Conservation (phyloP, 2,329 filamentous ascomycete species). For the Talaromyces amestolkiae region DNA sequence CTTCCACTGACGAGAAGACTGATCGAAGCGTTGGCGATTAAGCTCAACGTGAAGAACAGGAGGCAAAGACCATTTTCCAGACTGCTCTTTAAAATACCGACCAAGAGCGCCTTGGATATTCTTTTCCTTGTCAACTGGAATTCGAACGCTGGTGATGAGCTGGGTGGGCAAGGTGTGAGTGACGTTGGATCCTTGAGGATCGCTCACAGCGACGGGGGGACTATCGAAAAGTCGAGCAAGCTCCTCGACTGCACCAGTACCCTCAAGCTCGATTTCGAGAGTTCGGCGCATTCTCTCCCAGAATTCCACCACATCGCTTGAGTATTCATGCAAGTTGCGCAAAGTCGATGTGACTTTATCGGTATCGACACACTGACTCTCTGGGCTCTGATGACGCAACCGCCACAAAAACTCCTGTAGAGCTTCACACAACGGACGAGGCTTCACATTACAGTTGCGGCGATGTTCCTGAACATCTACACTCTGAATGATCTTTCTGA, state of each 20-base stretch:
- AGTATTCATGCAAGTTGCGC: slow-evolving; percentile 43
- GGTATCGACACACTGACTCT: slow-evolving; percentile 41
- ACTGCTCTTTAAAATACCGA: slow-evolving; percentile 32
- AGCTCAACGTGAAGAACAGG: slow-evolving; percentile 56
- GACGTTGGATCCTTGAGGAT: slow-evolving; percentile 25
- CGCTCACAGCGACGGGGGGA: slow-evolving; percentile 29
- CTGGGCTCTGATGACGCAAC: slow-evolving; percentile 46
- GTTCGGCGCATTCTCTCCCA: slow-evolving; percentile 55
- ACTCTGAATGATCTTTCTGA: slow-evolving; percentile 55
- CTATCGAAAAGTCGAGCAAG: slow-evolving; percentile 51
- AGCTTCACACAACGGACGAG: slow-evolving; percentile 52
- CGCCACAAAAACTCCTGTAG: slow-evolving; percentile 54
- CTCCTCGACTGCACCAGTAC: slow-evolving; percentile 41
- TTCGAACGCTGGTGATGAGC: slow-evolving; percentile 39
- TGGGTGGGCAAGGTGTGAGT: slow-evolving; percentile 37
- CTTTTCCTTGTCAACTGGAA: slow-evolving; percentile 39
- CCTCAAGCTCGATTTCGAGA: slow-evolving; percentile 52
- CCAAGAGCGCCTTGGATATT: slow-evolving; percentile 39
- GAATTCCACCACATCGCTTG: slow-evolving; percentile 54
- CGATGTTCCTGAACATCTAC: slow-evolving; percentile 49
- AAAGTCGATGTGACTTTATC: slow-evolving; percentile 42
- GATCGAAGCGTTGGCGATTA: slow-evolving; percentile 57
- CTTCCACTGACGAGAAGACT: slow-evolving; percentile 54
- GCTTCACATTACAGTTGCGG: slow-evolving; percentile 45
- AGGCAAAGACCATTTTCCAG: slow-evolving; percentile 46